Evolutionary conservation across 148 eudicot genomes (phyloP).

Genomic region (Rhododendron griersonianum): DNA sequence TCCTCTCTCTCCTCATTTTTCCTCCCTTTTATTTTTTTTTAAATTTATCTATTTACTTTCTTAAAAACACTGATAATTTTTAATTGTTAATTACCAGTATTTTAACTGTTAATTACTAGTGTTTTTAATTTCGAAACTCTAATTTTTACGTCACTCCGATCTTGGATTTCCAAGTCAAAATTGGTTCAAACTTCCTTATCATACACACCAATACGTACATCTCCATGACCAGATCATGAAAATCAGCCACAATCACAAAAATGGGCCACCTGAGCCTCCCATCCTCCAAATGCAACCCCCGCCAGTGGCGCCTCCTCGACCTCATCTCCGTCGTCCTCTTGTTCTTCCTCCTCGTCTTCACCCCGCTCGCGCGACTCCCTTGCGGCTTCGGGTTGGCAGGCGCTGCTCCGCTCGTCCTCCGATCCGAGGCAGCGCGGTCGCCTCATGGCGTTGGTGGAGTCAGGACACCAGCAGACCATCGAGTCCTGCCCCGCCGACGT

Average conservation of each 20-base stretch:
- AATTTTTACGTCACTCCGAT: too few relatives aligned
- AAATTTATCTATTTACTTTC: too few relatives aligned
- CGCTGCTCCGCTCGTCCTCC: slow-evolving; percentile 50
- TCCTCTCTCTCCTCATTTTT: too few relatives aligned
- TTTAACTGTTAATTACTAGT: too few relatives aligned
- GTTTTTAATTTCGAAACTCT: too few relatives aligned
- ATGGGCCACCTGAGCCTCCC: slow-evolving; percentile 78
- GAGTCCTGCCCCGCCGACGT: slow-evolving; percentile 54
- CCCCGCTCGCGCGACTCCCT: slow-evolving; percentile 71
- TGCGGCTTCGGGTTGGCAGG: slow-evolving; percentile 74
- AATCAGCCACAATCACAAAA: background rate
- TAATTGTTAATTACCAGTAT: too few relatives aligned
- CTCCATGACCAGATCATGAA: slow-evolving; percentile 17
- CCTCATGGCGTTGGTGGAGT: slow-evolving; percentile 41
- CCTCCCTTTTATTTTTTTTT: too few relatives aligned
- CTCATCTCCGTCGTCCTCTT: slow-evolving; percentile 47
- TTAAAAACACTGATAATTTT: too few relatives aligned
- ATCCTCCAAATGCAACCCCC: slow-evolving; percentile 54
- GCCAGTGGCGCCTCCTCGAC: slow-evolving; percentile 68
- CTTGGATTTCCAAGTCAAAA: too few relatives aligned
- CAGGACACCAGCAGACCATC: slow-evolving; percentile 29
- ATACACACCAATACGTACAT: background rate
- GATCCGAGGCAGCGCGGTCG: slow-evolving; percentile 63
- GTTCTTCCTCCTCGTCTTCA: slow-evolving; percentile 63
- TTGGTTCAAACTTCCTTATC: too few relatives aligned